A percentile compares a stretch with the other conserved stretches of the same genome.
phyloP scores from a whole-genome alignment of 169 alveolate genomes.

The Besnoitia besnoiti region DNA sequence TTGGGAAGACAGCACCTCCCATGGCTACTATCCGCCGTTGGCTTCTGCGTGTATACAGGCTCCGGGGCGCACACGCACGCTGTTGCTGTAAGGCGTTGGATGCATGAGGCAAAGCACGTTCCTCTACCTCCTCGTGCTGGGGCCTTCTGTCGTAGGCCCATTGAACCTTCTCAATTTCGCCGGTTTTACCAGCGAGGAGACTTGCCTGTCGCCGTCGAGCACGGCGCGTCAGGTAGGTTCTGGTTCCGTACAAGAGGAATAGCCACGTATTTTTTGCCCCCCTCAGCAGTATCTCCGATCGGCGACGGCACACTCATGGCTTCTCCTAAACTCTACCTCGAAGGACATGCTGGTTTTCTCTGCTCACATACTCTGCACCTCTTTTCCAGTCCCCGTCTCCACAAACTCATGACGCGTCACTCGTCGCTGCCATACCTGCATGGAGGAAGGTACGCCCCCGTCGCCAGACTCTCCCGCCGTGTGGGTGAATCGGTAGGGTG shows the following conservation, averaged over 20 bases:
- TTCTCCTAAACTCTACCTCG: too few species aligned
- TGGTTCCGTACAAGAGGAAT: conserved; percentile 11
- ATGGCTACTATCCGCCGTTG: too few species aligned
- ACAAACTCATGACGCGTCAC: neutral
- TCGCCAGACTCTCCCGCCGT: too few species aligned
- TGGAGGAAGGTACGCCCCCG: too few species aligned
- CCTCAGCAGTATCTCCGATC: too few species aligned
- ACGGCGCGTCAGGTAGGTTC: conserved; percentile 53
- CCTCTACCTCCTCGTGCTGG: conserved; percentile 30
- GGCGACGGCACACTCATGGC: too few species aligned
- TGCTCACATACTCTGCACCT: too few species aligned
- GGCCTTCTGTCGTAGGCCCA: conserved; percentile 56
- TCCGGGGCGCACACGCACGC: neutral
- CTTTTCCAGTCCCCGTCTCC: neutral
- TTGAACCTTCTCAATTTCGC: conserved; percentile 87
- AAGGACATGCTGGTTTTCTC: too few species aligned
- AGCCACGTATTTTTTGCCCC: too few species aligned
- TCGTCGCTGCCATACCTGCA: too few species aligned
- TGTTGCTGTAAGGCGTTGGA: neutral
- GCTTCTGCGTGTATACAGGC: neutral
- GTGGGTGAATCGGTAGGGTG: too few species aligned
- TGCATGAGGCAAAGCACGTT: neutral
- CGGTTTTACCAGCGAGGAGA: conserved; percentile 94
- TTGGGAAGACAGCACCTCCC: too few species aligned
- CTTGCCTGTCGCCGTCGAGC: conserved; percentile 85